Conservation (phyloP, 23 red algal species). For the Gracilaria domingensis region DNA sequence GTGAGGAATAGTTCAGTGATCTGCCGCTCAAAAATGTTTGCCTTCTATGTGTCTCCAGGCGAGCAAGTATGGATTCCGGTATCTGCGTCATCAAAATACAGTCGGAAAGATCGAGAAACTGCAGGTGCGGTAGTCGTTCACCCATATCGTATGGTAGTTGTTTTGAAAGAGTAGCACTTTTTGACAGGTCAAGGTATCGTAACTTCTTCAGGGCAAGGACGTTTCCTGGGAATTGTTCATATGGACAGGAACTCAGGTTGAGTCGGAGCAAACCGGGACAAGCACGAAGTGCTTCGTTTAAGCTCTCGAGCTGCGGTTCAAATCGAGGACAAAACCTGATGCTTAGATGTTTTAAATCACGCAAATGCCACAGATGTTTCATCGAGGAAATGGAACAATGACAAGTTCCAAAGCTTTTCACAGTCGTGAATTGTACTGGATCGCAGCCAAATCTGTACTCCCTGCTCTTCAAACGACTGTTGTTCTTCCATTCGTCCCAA, state of each 20-base stretch:
- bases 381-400: constrained; percentile 24
- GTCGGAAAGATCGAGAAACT: constrained; percentile 1
- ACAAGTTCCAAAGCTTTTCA: neutral
- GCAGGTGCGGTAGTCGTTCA: neutral
- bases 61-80: constrained; percentile 23
- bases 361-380: constrained; percentile 22
- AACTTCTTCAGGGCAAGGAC: constrained; percentile 20
- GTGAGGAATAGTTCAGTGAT: neutral
- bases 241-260: constrained; percentile 13
- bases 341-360: constrained; percentile 6
- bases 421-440: constrained; percentile 22
- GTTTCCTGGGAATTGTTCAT: neutral
- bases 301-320: neutral
- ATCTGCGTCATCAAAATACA: neutral
- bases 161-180: neutral
- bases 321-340: constrained; percentile 11
- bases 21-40: neutral
- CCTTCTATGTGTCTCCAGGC: neutral
- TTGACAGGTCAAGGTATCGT: constrained; percentile 5
- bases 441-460: constrained; percentile 3
- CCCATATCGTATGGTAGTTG: constrained; percentile 9
- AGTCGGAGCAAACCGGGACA: constrained; percentile 15
- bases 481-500: constrained; percentile 18
- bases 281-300: neutral
- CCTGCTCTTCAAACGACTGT: constrained; percentile 22